Evolutionary conservation across 148 eudicot species (phyloP), one percentile per base, ranked within the genome.

Genomic region (Fagopyrum tataricum): DNA sequence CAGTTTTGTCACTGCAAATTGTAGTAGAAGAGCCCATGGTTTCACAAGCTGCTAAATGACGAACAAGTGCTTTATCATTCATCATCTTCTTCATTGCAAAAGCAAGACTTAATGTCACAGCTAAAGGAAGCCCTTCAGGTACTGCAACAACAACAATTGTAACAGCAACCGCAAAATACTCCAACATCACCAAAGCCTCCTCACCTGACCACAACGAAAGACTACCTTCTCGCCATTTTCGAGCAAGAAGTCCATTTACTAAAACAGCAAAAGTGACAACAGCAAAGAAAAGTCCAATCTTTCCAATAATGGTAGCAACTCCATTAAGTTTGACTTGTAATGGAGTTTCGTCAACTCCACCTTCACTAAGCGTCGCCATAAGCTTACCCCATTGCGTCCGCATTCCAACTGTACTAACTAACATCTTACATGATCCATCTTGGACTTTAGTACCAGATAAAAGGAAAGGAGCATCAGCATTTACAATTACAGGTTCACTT

Each of bases 71-170:
- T 78, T 94, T 94, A 67, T 94, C 98, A 7, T 94, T 94, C 98
- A 94, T 94, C 98, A 94, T 94, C 85, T 91, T 87, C 81, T 94
- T 91, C 98, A 94, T 94, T 55, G 98, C 98, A 75, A 94, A 94
- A 4, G 98, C 98, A 72, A 94, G 93, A 72, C 97, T 91, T 64
- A 94, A 72, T 2, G 98, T 94, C 76, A 94, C 98, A 73, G 97
- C 98, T 69, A 94, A 78, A 56, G 98, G 98, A 6, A 94, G 79
- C 10, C 98, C 98, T 81, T 94, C 98, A 24, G 98, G 98, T 79
- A 94, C 98, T 11, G 98, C 98, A 71, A 94, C 98, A 72, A 94
- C 98, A 75, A 94, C 97, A 72, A 94, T 94, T 15, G 98, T 94
- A 23, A 94, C 97, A 0, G 97, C 97, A 64, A 94, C 70, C 59